Evolutionary conservation across 495 filamentous ascomycete species (phyloP), one percentile per base, ranked within the genome.

Genomic region (Talaromyces ruber): DNA sequence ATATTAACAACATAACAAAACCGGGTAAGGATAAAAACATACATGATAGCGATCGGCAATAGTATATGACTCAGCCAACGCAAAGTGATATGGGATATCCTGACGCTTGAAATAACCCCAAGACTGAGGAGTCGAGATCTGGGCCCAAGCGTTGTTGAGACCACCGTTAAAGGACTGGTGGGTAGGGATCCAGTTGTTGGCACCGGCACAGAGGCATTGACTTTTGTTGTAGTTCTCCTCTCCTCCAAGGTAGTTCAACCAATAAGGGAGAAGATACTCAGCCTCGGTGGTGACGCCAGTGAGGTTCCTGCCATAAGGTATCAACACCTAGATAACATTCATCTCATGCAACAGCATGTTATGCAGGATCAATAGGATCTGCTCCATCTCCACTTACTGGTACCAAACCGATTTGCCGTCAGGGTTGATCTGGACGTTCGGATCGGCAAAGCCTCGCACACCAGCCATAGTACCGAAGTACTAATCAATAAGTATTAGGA

Each of bases 171-270:
- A 43, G 28, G 56, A 34, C 29, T 58, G 56, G 7, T 58, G 56
- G 26, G 56, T 58, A 4, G 56, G 56, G 6, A 58, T 58, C 56
- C 56, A 58, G 56, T 58, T 58, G 56, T 58, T 58, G 32, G 56
- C 22, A 58, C 56, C 56, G 30, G 56, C 56, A 39, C 56, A 58
- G 1, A 58, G n/a, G 3, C 56, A 58, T 6, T 58, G 56, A 29
- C 56, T 58, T 18, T 58, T 58, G 56, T 58, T 58, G 32, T 58
- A 58, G 32, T 58, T 58, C 56, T 58, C 56, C 56, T 58, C 56
- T 4, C 56, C 56, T 22, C 56, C 56, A 8, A 58, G 56, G 32
- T 58, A 58, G 29, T 58, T 58, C 56, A 58, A 25, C 56, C 56
- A 58, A 30, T 58, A 58, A 43, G 56, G 56, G 32, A 58, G 56